Percentiles rank a stretch among this genome's conserved stretches.
Conservation (phyloP, 805 yeast species). For the Metschnikowia gelsemii region DNA sequence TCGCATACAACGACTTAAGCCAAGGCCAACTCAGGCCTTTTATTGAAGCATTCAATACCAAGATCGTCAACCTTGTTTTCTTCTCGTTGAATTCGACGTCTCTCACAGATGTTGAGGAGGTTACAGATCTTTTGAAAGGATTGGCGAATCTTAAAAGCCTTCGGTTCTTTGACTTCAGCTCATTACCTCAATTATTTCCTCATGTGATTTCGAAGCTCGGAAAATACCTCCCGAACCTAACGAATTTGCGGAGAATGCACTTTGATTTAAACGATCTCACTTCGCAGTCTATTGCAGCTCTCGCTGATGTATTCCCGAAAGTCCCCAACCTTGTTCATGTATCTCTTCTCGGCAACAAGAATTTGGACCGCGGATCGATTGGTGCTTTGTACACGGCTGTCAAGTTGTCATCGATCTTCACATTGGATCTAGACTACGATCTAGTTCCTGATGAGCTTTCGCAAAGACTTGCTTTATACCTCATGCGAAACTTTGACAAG, state of each 20-base stretch:
- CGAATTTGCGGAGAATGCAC: constrained; percentile 50
- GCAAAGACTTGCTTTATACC: constrained; percentile 53
- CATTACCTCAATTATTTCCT: constrained; percentile 53
- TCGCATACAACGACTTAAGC: constrained; percentile 53
- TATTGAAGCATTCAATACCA: constrained; percentile 39
- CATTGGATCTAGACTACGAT: constrained; percentile 55
- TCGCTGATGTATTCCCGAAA: constrained; percentile 48
- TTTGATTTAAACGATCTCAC: constrained; percentile 53
- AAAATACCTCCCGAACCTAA: constrained; percentile 45
- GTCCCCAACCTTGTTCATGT: constrained; percentile 52
- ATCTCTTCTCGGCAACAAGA: constrained; percentile 52
- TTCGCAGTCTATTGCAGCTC: constrained; percentile 47
- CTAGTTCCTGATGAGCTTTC: constrained; percentile 50
- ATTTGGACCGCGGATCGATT: constrained; percentile 43
- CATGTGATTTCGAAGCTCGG: constrained; percentile 45
- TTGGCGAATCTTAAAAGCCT: constrained; percentile 41
- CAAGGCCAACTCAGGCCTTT: constrained; percentile 48
- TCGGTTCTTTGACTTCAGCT: constrained; percentile 53
- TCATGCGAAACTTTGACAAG: constrained; percentile 57
- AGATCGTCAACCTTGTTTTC: constrained; percentile 42
- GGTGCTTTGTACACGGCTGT: constrained; percentile 52
- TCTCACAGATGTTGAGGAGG: constrained; percentile 41
- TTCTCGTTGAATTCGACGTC: constrained; percentile 54
- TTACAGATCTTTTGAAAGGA: constrained; percentile 35
- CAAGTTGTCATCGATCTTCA: constrained; percentile 48